phyloP scores from a whole-genome alignment of 108 stramenopile species.

The Fistulifera pelliculosa region DNA sequence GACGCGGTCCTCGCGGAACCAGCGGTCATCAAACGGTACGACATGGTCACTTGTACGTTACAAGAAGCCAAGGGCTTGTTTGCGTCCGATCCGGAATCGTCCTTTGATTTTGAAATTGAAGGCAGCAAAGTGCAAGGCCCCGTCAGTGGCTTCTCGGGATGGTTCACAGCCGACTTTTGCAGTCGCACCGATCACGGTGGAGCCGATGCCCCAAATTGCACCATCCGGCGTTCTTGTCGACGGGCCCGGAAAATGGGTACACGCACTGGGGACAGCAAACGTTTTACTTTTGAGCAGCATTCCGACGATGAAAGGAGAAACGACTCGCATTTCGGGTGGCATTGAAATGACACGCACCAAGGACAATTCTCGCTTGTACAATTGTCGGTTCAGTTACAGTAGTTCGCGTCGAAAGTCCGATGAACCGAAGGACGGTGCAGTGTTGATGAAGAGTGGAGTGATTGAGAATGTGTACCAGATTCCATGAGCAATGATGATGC shows the following conservation, averaged over 20 bases:
- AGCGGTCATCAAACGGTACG: slow-evolving; percentile 61
- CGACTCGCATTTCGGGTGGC: slow-evolving; percentile 56
- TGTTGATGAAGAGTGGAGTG: slow-evolving; percentile 59
- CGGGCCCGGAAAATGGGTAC: slow-evolving; percentile 92
- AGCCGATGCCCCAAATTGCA: slow-evolving; percentile 53
- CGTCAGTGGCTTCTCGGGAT: slow-evolving; percentile 92
- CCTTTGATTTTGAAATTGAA: slow-evolving; percentile 70
- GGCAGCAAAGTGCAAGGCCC: slow-evolving; percentile 40
- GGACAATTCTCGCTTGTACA: slow-evolving; percentile 87
- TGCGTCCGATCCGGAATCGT: slow-evolving; percentile 28
- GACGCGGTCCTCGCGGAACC: slow-evolving; percentile 81
- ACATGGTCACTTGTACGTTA: slow-evolving; percentile 91
- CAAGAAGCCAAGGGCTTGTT: slow-evolving; percentile 83
- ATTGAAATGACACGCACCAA: slow-evolving; percentile 83
- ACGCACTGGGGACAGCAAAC: slow-evolving; percentile 99
- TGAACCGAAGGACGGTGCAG: slow-evolving; percentile 31
- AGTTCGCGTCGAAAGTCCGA: slow-evolving; percentile 47
- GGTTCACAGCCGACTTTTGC: slow-evolving; percentile 95
- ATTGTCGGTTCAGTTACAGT: slow-evolving; percentile 50
- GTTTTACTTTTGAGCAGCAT: slow-evolving; percentile 74
- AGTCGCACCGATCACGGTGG: slow-evolving; percentile 67
- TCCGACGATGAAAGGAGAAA: slow-evolving; percentile 60
- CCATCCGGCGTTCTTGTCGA: slow-evolving; percentile 80
- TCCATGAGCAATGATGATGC: slow-evolving; percentile 28
- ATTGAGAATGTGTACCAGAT: slow-evolving; percentile 75